These are phyloP conservation scores for grape (Vitis vinifera) DNA, from an alignment of 164 flowering plant species.

Conservation along the genomic window ASM3070453v1 NC_081821.1:12707001-12707500, in stretches of 20 bases:
- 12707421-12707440: slow-evolving; percentile 10
- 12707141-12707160: too few species aligned
- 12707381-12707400: not conserved
- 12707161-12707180: too few species aligned
- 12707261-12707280: slow-evolving; percentile 16
- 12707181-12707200: not conserved
- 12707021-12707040: too few species aligned
- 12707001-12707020: too few species aligned
- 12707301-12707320: slow-evolving; percentile 6
- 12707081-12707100: too few species aligned
- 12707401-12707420: slow-evolving; percentile 7
- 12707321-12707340: slow-evolving; percentile 10
- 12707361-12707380: not conserved
- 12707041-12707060: too few species aligned
- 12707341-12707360: slow-evolving; percentile 2
- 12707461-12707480: not conserved
- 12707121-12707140: too few species aligned
- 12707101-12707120: too few species aligned
- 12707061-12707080: too few species aligned
- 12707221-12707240: slow-evolving; percentile 13
- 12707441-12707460: not conserved
- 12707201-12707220: not conserved
- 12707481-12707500: not conserved
- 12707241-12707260: slow-evolving; percentile 10
- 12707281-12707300: slow-evolving; percentile 3